Evolutionary conservation across 768 basidiomycete species (phyloP), one percentile per base, ranked within the genome.

Genomic region (Trametes cinnabarina): DNA sequence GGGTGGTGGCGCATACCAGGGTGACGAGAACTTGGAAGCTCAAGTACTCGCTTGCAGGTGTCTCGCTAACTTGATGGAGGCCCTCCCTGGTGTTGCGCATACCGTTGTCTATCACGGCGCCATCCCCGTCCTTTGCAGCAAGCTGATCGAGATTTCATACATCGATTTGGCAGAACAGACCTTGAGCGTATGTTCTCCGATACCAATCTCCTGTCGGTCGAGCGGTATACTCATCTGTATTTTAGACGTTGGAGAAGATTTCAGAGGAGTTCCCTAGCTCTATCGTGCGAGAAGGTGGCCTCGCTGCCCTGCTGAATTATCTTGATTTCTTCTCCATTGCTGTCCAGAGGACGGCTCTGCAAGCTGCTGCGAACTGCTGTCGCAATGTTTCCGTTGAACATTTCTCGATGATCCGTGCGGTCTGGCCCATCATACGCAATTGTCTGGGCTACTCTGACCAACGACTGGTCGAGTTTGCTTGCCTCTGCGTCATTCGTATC

Each of bases 91-190:
- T 23, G 90, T 94, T 40, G 93, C 94, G n/a, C 94, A 98, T 69
- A 94, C 93, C 43, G 88, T 99, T 65, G 96, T 98, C 37, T 92
- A 97, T 71, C 92, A 96, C 67, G 96, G 96, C n/a, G 97, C 96
- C 17, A 95, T 99, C 57, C 94, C 94, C 17, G 94, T 96, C 30
- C 81, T 99, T 46, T 98, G 96, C 82, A 90, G 90, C 82, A 98
- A 99, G 72, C 76, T 99, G 60, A 86, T 93, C 70, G 93, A 97
- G 74, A 99, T 99, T 57, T 92, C 92, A 22, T 97, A 95, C 69
- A 98, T 99, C 64, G 97, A 99, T 73, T 80, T 99, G 44, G 97
- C 97, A 12, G 97, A 98, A 71, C 97, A 99, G 75, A 98, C 96
- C 9, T 76, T 99, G 63, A 95, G 92, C 69, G 96, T 98, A 77